Evolutionary conservation across 371 early-diverging fungal species (phyloP), one percentile per base, ranked within the genome.

Genomic region (Apophysomyces elegans): DNA sequence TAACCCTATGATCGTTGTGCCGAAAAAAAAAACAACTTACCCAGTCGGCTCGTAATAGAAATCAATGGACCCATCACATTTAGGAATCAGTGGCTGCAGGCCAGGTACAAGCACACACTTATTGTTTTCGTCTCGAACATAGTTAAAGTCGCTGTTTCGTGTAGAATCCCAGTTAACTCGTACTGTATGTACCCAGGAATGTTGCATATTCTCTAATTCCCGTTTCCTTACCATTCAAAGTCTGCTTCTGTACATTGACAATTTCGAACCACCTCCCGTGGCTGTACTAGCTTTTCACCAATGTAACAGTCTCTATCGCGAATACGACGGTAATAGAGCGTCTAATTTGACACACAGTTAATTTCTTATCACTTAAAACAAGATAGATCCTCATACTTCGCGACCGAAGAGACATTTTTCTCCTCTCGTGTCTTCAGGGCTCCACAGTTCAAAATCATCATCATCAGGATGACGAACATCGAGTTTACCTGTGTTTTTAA

Each of bases 401-500:
- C 86, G 85, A 37, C 95, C 95, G 74, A 93, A 88, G 43, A 92
- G 73, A 64, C 95, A 94, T 37, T 77, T 66, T 56, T 76, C 69
- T 62, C 87, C 80, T 44, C 81, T 70, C 21, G 83, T 77, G 45
- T 83, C 81, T 50, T 76, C 83, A 37, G 88, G 85, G 35, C 78
- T 81, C 90, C 95, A 95, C 21, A 88, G 78, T 64, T 95, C 95
- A 77, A 91, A 95, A 60, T 95, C 95, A 58, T 87, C 88, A 38
- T 81, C 73, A 43, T 84, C 74, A 37, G 77, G 77, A 47, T 81
- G 65, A 14, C 69, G 18, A 47, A 72, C 36, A 57, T 86, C 84
- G 50, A 86, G 66, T 43, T 63, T 58, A 37, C 75, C 68, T 68
- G 50, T 36, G 5, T 38, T 43, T 43, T 12, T 14, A 43, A 43